A percentile compares a stretch with the other conserved stretches of the same genome.
Evolutionary conservation across 2,329 filamentous ascomycete species (phyloP).

Genomic region (Blumeria graminis): DNA sequence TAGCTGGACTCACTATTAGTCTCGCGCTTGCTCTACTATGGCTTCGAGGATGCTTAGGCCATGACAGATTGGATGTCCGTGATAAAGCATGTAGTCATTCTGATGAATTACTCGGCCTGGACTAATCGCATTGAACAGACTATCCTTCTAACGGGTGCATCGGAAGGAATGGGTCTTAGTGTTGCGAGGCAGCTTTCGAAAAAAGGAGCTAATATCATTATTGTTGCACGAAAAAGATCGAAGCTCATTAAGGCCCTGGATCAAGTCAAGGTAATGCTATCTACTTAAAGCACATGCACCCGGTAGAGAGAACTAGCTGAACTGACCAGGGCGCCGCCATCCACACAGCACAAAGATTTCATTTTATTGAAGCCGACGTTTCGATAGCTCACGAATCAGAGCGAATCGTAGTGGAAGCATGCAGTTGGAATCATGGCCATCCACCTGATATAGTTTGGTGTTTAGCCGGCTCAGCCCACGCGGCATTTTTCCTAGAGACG

Average conservation of each 20-base stretch:
- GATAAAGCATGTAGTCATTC: too few relatives aligned
- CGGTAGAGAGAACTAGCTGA: too few relatives aligned
- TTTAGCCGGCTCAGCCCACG: conserved; percentile 51
- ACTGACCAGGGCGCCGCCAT: conserved; percentile 35
- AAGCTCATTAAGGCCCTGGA: conserved; percentile 52
- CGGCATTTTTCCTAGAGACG: conserved; percentile 55
- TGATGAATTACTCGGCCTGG: too few relatives aligned
- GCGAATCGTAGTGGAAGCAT: conserved; percentile 45
- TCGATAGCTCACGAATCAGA: conserved; percentile 43
- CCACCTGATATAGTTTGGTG: conserved; percentile 80
- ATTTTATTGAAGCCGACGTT: conserved; percentile 65
- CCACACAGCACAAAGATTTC: conserved; percentile 51
- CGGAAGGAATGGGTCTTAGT: conserved; percentile 72
- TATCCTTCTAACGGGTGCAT: conserved; percentile 69
- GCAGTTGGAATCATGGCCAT: conserved; percentile 49
- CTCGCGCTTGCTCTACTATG: too few relatives aligned
- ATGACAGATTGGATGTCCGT: too few relatives aligned
- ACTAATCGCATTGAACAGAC: conserved; percentile 29
- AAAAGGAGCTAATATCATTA: conserved; percentile 68
- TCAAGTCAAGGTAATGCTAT: conserved; percentile 30
- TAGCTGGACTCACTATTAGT: too few relatives aligned
- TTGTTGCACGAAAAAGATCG: conserved; percentile 52
- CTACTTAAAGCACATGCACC: too few relatives aligned
- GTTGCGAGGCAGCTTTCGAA: conserved; percentile 49
- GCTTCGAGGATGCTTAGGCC: too few relatives aligned